Percentiles rank a stretch among this genome's conserved stretches.
These are phyloP conservation scores for Rutstroemia sp. DNA, from an alignment of 2,329 filamentous ascomycete species.

Conservation along the genomic window DNA sequence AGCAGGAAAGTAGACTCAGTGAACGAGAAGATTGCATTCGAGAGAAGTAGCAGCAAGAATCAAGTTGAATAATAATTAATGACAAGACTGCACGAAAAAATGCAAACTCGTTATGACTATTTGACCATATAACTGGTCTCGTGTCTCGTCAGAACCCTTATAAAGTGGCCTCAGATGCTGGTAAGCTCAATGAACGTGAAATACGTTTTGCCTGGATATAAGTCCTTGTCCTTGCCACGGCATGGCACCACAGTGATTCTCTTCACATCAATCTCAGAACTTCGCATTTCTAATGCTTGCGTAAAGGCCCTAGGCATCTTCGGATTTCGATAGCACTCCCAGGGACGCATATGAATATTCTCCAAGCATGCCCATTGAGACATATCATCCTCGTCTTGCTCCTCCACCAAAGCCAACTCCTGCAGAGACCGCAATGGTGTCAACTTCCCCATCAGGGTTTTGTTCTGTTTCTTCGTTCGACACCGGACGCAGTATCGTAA, in stretches of 20 bases:
- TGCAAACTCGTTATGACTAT: no score
- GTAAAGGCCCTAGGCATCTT: background rate
- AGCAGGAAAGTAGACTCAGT: no score
- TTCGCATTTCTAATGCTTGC: background rate
- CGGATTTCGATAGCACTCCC: background rate
- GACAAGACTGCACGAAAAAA: no score
- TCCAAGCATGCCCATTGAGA: background rate
- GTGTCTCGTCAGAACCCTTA: no score
- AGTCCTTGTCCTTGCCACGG: no score
- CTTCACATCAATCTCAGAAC: background rate
- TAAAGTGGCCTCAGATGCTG: no score
- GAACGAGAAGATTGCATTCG: background rate
- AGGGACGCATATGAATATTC: background rate
- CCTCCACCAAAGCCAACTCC: background rate
- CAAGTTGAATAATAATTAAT: no score
- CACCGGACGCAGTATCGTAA: background rate
- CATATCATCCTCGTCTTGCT: background rate
- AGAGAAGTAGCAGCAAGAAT: background rate
- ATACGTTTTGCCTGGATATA: no score
- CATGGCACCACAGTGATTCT: no score
- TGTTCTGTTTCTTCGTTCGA: background rate
- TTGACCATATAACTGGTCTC: no score
- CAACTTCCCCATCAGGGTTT: background rate
- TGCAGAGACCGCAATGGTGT: background rate
- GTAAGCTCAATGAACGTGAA: no score